A percentile compares a stretch with the other conserved stretches of the same genome.
Evolutionary conservation across 78 protist species (phyloP).

Genomic region (Planoprotostelium fungivorum): DNA sequence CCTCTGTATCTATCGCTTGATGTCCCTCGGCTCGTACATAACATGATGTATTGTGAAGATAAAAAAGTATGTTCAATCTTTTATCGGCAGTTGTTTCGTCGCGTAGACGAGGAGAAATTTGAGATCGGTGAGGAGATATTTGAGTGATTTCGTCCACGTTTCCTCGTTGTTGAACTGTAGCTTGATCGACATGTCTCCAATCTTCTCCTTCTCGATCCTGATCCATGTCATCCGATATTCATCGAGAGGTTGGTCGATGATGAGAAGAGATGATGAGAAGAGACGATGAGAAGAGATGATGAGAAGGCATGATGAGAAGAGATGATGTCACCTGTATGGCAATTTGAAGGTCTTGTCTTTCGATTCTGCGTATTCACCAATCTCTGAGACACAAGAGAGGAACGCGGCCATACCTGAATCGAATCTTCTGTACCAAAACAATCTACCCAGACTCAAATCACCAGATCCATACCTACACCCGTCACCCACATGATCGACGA

Average conservation of each 20-base stretch:
- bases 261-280: background rate
- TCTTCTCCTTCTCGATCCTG: constrained; percentile 62
- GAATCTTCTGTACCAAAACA: constrained; percentile 64
- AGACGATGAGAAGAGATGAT: background rate
- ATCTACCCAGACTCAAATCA: constrained; percentile 33
- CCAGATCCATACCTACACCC: constrained; percentile 26
- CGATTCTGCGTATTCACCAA: constrained; percentile 18
- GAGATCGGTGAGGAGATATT: constrained; percentile 73
- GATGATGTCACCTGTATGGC: constrained; percentile 31
- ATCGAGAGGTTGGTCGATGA: no score
- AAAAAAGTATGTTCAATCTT: no score
- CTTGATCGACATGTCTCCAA: constrained; percentile 46
- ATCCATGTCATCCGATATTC: background rate
- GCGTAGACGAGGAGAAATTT: constrained; percentile 74
- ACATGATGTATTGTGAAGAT: no score
- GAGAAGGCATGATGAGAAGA: background rate
- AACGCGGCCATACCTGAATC: constrained; percentile 84
- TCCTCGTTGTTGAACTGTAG: constrained; percentile 65
- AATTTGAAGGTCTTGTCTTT: constrained; percentile 35
- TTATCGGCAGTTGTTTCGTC: no score
- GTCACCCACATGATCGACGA: background rate
- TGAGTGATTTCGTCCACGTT: constrained; percentile 81
- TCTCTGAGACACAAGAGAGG: constrained; percentile 69
- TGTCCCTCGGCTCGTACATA: no score
- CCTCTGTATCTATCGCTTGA: no score